Evolutionary conservation across 2,329 filamentous ascomycete genomes (phyloP).

Genomic region (Xylariaceae sp.): DNA sequence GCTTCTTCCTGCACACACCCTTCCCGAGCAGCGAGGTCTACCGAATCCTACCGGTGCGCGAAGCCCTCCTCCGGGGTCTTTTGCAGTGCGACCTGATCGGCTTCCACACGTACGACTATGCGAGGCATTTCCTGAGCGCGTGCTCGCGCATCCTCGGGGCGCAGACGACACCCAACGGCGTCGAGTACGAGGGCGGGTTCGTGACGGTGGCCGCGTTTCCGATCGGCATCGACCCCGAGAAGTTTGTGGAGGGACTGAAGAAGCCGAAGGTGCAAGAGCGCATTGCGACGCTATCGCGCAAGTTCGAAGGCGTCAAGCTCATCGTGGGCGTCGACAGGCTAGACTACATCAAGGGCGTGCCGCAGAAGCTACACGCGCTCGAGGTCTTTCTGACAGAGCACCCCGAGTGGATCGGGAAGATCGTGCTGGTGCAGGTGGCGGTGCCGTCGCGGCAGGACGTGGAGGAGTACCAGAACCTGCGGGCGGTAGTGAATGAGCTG

Average conservation of each 20-base stretch:
- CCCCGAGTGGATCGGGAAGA: slow-evolving; percentile 96
- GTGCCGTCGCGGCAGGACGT: slow-evolving; percentile 93
- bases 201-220: slow-evolving; percentile 93
- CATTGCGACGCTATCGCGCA: slow-evolving; percentile 76
- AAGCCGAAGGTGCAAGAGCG: slow-evolving; percentile 82
- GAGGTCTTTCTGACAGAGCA: slow-evolving; percentile 97
- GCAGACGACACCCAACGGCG: slow-evolving; percentile 82
- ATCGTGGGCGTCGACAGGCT: slow-evolving; percentile 95
- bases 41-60: slow-evolving; percentile 86
- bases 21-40: slow-evolving; percentile 98
- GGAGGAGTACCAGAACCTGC: slow-evolving; percentile 94
- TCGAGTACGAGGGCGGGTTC: slow-evolving; percentile 82
- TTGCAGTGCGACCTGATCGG: slow-evolving; percentile 93
- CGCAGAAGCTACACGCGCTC: slow-evolving; percentile 92
- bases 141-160: slow-evolving; percentile 87
- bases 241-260: slow-evolving; percentile 84
- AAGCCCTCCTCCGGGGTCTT: slow-evolving; percentile 79
- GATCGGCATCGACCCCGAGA: slow-evolving; percentile 96
- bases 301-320: slow-evolving; percentile 92
- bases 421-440: slow-evolving; percentile 91
- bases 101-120: slow-evolving; percentile 98
- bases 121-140: slow-evolving; percentile 92
- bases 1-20: slow-evolving; percentile 95
- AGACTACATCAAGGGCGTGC: slow-evolving; percentile 98
- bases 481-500: slow-evolving; percentile 92